Conservation (phyloP, 768 basidiomycete genomes). For the Amanita pseudoporphyria region DNA sequence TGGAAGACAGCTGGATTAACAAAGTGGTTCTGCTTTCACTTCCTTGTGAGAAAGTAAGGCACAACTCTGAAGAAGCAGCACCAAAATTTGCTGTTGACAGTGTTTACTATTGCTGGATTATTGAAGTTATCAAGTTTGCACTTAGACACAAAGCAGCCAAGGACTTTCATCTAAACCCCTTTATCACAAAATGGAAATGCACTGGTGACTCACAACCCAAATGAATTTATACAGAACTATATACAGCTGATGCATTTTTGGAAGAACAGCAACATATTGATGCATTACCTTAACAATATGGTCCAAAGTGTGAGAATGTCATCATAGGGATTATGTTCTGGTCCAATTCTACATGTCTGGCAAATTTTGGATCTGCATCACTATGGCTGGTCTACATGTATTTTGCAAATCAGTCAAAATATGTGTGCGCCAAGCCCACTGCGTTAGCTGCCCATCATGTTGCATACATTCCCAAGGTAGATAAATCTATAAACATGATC, state of each 20-base stretch:
- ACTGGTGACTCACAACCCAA: not conserved
- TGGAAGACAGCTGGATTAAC: slow-evolving; percentile 16
- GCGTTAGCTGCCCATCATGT: slow-evolving; percentile 26
- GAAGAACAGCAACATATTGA: not conserved
- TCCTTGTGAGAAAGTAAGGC: slow-evolving; percentile 12
- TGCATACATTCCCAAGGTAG: slow-evolving; percentile 30
- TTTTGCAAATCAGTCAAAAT: slow-evolving; percentile 31
- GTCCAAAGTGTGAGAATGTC: not conserved
- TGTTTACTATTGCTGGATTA: slow-evolving; percentile 17
- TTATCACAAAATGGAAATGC: not conserved
- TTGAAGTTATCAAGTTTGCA: slow-evolving; percentile 16
- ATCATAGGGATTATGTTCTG: not conserved
- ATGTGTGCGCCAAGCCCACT: slow-evolving; percentile 19
- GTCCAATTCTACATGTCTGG: slow-evolving; percentile 1
- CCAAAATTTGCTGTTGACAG: slow-evolving; percentile 16
- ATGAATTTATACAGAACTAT: not conserved
- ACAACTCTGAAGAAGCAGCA: slow-evolving; percentile 13
- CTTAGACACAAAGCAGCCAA: slow-evolving; percentile 6
- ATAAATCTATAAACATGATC: not conserved
- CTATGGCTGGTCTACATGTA: slow-evolving; percentile 6
- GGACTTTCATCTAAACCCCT: not conserved
- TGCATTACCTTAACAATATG: not conserved
- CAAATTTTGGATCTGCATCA: not conserved
- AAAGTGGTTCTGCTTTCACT: slow-evolving; percentile 14
- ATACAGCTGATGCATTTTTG: not conserved